These are phyloP conservation scores for Microdochium trichocladiopsis DNA, from an alignment of 2,329 filamentous ascomycete genomes.

Conservation along the genomic window DNA sequence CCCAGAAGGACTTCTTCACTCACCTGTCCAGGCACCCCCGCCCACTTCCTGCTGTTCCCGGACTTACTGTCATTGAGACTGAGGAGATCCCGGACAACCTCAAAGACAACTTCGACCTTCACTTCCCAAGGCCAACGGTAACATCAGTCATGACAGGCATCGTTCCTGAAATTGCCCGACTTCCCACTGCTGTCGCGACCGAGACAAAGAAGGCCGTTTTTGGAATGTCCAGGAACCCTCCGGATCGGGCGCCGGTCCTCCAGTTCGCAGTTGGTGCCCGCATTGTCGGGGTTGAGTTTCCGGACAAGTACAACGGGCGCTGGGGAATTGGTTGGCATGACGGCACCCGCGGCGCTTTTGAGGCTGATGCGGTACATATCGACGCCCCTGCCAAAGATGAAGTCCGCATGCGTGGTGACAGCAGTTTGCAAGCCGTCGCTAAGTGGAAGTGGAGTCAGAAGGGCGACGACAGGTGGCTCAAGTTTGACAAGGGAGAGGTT, in stretches of 20 bases:
- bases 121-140: conserved; percentile 32
- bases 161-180: conserved; percentile 26
- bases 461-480: conserved; percentile 42
- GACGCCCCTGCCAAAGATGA: conserved; percentile 38
- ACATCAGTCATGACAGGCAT: conserved; percentile 34
- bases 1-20: conserved; percentile 41
- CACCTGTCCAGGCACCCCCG: conserved; percentile 47
- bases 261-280: conserved; percentile 40
- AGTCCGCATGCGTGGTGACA: conserved; percentile 37
- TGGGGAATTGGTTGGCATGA: conserved; percentile 54
- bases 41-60: conserved; percentile 40
- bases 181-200: conserved; percentile 37
- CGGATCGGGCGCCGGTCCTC: conserved; percentile 35
- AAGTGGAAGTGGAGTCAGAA: conserved; percentile 47
- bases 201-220: conserved; percentile 40
- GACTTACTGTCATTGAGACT: conserved; percentile 40
- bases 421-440: conserved; percentile 38
- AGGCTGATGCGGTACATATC: conserved; percentile 39
- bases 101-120: conserved; percentile 46
- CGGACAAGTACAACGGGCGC: conserved; percentile 42
- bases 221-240: conserved; percentile 33
- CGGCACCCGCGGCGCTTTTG: conserved; percentile 40
- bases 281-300: conserved; percentile 44
- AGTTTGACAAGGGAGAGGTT: conserved; percentile 58
- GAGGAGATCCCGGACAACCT: conserved; percentile 28